phyloP scores from a whole-genome alignment of 768 basidiomycete genomes.

The Leccinum fibrillosum region DNA sequence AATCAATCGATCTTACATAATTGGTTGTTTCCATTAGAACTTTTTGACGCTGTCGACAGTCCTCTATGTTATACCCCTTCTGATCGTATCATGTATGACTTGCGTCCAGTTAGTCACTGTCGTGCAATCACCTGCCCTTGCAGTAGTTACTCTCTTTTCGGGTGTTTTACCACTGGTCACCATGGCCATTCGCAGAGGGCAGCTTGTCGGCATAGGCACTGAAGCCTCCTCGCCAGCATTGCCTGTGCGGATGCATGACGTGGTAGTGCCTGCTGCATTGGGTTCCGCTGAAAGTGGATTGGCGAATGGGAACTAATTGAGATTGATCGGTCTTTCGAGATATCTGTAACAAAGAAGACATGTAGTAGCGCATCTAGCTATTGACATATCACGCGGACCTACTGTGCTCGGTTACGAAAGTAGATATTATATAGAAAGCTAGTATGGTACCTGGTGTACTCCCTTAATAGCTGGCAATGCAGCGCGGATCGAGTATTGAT shows the following conservation, averaged over 20 bases:
- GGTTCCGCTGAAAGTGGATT: not conserved
- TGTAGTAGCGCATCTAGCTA: too few relatives aligned
- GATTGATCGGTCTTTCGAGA: not conserved
- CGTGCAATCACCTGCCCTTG: slow-evolving; percentile 10
- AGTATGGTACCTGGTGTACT: too few relatives aligned
- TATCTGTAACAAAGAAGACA: too few relatives aligned
- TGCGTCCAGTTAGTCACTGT: slow-evolving; percentile 4
- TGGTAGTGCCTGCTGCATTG: not conserved
- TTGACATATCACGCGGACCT: too few relatives aligned
- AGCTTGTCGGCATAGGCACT: not conserved
- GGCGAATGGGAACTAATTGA: not conserved
- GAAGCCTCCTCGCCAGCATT: not conserved
- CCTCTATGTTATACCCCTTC: slow-evolving; percentile 18
- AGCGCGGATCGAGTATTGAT: too few relatives aligned
- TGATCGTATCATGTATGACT: slow-evolving; percentile 10
- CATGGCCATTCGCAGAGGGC: not conserved
- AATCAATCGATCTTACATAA: not conserved
- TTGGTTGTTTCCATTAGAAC: not conserved
- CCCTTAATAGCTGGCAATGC: too few relatives aligned
- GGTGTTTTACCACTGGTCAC: slow-evolving; percentile 11
- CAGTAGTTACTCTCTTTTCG: slow-evolving; percentile 3
- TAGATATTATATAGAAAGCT: too few relatives aligned
- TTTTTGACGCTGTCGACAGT: slow-evolving; percentile 4
- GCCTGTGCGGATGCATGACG: not conserved
- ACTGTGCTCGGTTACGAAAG: too few relatives aligned